These are phyloP conservation scores for Cadophora luteo-olivacea DNA, from an alignment of 2,329 filamentous ascomycete genomes.

Conservation along the genomic window DNA sequence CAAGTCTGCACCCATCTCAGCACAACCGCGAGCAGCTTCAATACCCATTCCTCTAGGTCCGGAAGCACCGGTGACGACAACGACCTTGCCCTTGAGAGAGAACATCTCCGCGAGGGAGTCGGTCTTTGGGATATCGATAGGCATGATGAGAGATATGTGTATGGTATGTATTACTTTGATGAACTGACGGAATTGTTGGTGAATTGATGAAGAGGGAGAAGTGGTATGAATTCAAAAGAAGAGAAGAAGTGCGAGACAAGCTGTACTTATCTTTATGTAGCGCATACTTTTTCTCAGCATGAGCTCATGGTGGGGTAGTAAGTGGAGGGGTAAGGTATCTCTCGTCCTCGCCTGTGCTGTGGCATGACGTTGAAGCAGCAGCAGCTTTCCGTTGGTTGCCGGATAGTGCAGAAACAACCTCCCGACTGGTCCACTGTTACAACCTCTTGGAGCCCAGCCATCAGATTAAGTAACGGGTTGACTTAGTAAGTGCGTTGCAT, in stretches of 20 bases:
- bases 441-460: background rate
- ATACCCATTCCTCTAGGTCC: conserved; percentile 73
- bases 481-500: background rate
- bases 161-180: background rate
- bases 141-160: conserved; percentile 52
- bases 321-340: conserved; percentile 22
- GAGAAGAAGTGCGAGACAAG: background rate
- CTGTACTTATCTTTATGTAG: background rate
- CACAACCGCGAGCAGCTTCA: conserved; percentile 68
- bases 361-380: conserved; percentile 19
- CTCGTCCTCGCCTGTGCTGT: too few species aligned
- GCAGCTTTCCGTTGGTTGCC: background rate
- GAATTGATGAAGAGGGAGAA: background rate
- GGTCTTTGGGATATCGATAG: conserved; percentile 62
- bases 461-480: background rate
- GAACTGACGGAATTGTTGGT: background rate
- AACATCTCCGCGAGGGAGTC: conserved; percentile 66
- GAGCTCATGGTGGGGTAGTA: conserved; percentile 32
- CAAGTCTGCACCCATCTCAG: conserved; percentile 62
- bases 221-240: background rate
- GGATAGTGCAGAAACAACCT: background rate
- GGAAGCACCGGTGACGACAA: conserved; percentile 67
- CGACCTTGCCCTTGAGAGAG: conserved; percentile 65
- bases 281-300: conserved; percentile 8
- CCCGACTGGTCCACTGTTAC: background rate